A percentile compares a stretch with the other conserved stretches of the same genome.
Evolutionary conservation across 1,139 yeast genomes (phyloP).

Genomic region (Sugiyamaella grinbergsii): DNA sequence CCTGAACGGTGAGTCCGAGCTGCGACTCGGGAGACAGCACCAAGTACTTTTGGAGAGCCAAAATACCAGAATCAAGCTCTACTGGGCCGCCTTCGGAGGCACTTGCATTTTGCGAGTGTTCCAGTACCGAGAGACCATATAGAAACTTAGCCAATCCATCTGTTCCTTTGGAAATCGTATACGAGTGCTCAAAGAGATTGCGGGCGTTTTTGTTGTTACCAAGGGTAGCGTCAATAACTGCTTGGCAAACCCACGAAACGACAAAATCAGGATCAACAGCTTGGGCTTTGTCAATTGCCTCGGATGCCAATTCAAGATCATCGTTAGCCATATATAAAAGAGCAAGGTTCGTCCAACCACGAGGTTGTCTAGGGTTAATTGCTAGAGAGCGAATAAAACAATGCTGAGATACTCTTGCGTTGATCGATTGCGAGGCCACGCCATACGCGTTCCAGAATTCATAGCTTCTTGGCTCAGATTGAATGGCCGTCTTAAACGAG

Average conservation of each 20-base stretch:
- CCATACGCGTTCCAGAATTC: constrained; percentile 86
- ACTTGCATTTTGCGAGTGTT: constrained; percentile 25
- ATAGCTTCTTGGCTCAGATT: constrained; percentile 66
- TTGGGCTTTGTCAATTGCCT: constrained; percentile 73
- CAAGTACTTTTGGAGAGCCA: constrained; percentile 73
- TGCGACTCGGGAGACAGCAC: constrained; percentile 65
- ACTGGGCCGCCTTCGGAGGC: constrained; percentile 8
- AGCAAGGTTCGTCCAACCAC: constrained; percentile 82
- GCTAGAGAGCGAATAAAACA: constrained; percentile 83
- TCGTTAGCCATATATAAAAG: constrained; percentile 68
- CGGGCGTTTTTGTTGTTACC: constrained; percentile 58
- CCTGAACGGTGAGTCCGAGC: constrained; percentile 58
- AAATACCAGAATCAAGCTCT: constrained; percentile 52
- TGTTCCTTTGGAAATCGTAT: constrained; percentile 70
- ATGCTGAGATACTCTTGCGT: constrained; percentile 82
- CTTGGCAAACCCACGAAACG: constrained; percentile 87
- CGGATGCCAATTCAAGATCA: constrained; percentile 71
- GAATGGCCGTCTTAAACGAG: constrained; percentile 66
- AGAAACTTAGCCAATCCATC: constrained; percentile 71
- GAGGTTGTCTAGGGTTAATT: constrained; percentile 65
- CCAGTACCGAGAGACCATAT: constrained; percentile 63
- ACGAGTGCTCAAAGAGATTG: constrained; percentile 73
- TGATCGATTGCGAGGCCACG: constrained; percentile 59
- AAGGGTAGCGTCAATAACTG: constrained; percentile 61
- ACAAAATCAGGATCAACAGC: constrained; percentile 78